These are phyloP conservation scores for Rutstroemia sp. DNA, from an alignment of 2,329 filamentous ascomycete species.

Conservation along the genomic window DNA sequence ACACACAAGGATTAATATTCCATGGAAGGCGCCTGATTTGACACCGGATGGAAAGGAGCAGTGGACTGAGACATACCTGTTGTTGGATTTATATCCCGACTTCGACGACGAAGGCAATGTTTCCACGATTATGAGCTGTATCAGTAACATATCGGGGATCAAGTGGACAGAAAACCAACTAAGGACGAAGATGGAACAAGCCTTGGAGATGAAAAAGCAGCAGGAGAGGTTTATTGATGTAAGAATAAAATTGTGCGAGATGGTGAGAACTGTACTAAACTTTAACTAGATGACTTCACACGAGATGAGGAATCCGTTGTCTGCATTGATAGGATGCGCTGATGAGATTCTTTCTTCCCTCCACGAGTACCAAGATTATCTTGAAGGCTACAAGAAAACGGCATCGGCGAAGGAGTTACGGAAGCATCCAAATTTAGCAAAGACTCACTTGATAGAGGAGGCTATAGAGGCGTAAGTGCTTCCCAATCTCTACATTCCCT, in stretches of 20 bases:
- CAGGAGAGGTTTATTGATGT: slow-evolving; percentile 73
- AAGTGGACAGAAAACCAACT: slow-evolving; percentile 57
- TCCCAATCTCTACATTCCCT: no score
- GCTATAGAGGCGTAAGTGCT: no score
- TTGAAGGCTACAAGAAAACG: no score
- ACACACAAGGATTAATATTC: background rate
- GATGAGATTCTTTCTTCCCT: slow-evolving; percentile 56
- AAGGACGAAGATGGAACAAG: slow-evolving; percentile 37
- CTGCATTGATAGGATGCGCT: slow-evolving; percentile 66
- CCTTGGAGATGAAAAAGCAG: slow-evolving; percentile 53
- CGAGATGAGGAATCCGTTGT: slow-evolving; percentile 69
- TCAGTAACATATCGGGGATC: slow-evolving; percentile 79
- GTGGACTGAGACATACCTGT: slow-evolving; percentile 63
- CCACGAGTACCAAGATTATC: slow-evolving; percentile 25
- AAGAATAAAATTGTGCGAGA: no score
- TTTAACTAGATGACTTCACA: slow-evolving; percentile 50
- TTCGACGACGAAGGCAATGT: slow-evolving; percentile 60
- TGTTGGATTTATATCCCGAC: slow-evolving; percentile 70
- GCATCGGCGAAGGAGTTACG: no score
- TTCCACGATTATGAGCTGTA: slow-evolving; percentile 70
- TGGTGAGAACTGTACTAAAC: no score
- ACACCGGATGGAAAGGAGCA: slow-evolving; percentile 51
- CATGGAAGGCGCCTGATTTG: background rate
- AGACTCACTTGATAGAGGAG: no score
- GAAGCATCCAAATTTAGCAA: no score